Conservation (phyloP, 768 basidiomycete genomes). For the Chiua virens region DNA sequence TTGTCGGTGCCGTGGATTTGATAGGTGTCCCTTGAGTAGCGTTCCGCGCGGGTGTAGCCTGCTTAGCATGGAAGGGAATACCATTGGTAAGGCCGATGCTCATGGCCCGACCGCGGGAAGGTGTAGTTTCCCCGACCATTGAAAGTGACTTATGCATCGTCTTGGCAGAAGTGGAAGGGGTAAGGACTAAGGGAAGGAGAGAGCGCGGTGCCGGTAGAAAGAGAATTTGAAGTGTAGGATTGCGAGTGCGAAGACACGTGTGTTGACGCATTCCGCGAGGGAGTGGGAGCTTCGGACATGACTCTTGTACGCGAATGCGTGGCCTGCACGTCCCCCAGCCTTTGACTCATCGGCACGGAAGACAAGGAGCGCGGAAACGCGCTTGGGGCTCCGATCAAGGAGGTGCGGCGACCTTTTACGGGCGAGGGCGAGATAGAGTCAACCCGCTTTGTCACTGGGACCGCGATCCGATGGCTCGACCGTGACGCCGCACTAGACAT, state of each 20-base stretch:
- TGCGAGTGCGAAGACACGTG: slow-evolving; percentile 23
- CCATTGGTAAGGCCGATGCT: slow-evolving; percentile 13
- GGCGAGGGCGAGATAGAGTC: slow-evolving; percentile 29
- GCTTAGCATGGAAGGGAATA: slow-evolving; percentile 9
- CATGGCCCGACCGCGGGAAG: slow-evolving; percentile 16
- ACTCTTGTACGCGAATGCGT: slow-evolving; percentile 43
- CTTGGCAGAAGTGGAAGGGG: slow-evolving; percentile 41
- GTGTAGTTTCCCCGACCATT: slow-evolving; percentile 11
- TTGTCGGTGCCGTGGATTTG: slow-evolving; percentile 16
- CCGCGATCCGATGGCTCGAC: slow-evolving; percentile 38
- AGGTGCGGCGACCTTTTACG: slow-evolving; percentile 26
- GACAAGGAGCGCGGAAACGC: slow-evolving; percentile 22
- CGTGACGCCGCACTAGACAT: slow-evolving; percentile 39
- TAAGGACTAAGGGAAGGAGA: slow-evolving; percentile 40
- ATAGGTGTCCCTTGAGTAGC: slow-evolving; percentile 13
- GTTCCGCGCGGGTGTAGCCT: slow-evolving; percentile 14
- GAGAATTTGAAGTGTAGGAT: slow-evolving; percentile 26
- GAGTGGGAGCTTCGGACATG: slow-evolving; percentile 40
- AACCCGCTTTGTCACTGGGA: slow-evolving; percentile 32
- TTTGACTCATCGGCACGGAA: slow-evolving; percentile 17
- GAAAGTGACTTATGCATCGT: slow-evolving; percentile 29
- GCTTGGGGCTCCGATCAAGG: slow-evolving; percentile 30
- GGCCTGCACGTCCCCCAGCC: slow-evolving; percentile 26
- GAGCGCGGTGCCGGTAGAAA: slow-evolving; percentile 19
- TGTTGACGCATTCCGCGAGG: slow-evolving; percentile 23